These are phyloP conservation scores for Gardenia jasminoides DNA, from an alignment of 257 asterid genomes.

Conservation along the genomic window DNA sequence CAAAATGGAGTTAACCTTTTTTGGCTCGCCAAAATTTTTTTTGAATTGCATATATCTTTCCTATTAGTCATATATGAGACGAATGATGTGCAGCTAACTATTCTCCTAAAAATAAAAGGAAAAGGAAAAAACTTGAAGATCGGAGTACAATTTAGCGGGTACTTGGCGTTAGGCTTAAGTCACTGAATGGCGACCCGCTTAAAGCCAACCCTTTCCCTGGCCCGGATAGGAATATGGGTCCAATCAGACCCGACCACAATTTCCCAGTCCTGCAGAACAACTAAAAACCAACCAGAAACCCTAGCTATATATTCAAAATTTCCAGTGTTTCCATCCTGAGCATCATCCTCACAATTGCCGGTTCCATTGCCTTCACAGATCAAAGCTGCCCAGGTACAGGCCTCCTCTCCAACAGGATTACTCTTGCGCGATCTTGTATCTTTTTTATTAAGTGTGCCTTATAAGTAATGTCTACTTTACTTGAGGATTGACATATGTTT, in stretches of 20 bases:
- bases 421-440: background rate
- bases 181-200: no score
- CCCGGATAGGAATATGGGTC: background rate
- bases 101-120: no score
- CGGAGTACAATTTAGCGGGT: no score
- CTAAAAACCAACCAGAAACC: background rate
- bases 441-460: background rate
- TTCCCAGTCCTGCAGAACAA: background rate
- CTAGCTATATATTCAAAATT: background rate
- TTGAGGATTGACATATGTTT: background rate
- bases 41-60: no score
- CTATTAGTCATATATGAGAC: no score
- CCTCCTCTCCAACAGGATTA: no score
- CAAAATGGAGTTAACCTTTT: no score
- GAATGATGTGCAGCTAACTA: no score
- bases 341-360: background rate
- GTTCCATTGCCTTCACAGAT: background rate
- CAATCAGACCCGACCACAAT: background rate
- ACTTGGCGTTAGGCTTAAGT: no score
- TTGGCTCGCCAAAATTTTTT: no score
- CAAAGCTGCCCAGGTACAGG: background rate
- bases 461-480: no score
- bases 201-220: background rate
- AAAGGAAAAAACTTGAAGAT: no score
- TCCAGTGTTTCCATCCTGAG: background rate